phyloP scores from a whole-genome alignment of 2,329 filamentous ascomycete genomes.

The Verticillium dahliae region DNA sequence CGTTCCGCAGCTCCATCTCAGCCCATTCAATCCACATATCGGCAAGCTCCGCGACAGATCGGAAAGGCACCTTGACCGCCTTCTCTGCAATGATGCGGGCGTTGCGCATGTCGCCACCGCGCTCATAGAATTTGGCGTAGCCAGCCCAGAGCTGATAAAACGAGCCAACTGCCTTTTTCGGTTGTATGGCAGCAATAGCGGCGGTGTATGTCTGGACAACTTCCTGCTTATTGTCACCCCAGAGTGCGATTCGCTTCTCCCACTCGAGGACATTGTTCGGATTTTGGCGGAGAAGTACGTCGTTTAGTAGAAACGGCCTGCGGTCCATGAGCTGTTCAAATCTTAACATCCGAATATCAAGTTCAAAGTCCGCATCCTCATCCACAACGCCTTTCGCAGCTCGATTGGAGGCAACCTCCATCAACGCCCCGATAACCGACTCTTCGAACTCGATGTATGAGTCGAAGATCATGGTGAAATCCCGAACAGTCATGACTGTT shows the following conservation, averaged over 20 bases:
- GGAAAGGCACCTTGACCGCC: constrained; percentile 95
- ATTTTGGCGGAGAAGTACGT: constrained; percentile 90
- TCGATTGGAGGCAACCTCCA: constrained; percentile 77
- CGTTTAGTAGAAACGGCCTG: constrained; percentile 90
- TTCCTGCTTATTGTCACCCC: constrained; percentile 88
- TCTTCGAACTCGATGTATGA: constrained; percentile 97
- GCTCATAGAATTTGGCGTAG: constrained; percentile 96
- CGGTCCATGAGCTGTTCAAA: constrained; percentile 98
- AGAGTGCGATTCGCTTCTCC: constrained; percentile 93
- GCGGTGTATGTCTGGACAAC: constrained; percentile 92
- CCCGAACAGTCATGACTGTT: constrained; percentile 96
- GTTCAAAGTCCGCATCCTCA: constrained; percentile 82
- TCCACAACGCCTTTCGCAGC: constrained; percentile 74
- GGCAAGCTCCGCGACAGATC: constrained; percentile 91
- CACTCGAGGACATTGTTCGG: constrained; percentile 94
- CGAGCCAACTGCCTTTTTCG: constrained; percentile 87
- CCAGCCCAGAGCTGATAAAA: constrained; percentile 95
- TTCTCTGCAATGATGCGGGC: constrained; percentile 95
- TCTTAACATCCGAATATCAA: constrained; percentile 95
- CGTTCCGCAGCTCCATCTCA: constrained; percentile 91
- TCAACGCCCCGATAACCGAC: constrained; percentile 82
- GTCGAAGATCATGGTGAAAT: constrained; percentile 95
- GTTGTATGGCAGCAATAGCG: constrained; percentile 86
- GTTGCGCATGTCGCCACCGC: constrained; percentile 73
- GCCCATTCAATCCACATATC: constrained; percentile 99